Base-by-base conservation (phyloP, 805 yeast genomes). In the Starmerella floris region DNA sequence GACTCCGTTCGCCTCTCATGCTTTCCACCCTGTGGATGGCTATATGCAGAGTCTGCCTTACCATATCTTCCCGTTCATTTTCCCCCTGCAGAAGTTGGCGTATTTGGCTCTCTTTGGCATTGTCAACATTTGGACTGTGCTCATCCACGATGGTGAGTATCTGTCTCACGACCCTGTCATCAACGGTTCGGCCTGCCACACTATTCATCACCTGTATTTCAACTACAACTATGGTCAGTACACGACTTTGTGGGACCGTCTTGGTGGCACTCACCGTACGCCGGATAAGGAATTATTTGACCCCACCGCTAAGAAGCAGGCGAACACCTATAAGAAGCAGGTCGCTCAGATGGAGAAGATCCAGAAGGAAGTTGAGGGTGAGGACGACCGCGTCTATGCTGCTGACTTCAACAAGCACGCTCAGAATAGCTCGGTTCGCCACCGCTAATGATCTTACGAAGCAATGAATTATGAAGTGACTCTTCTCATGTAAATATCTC, bases 211-310 rank as follows among this genome's bases (percentile, higher is more conserved):
- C 61, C 66, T 91, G 54, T 91, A 91, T 66, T 91, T 91, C 76
- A 88, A 88, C 70, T 91, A 91, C 67, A 91, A 91, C 69, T 91
- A 87, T 60, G 98, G 98, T 31, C 98, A 91, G 66, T 91, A 88
- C 68, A 87, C 97, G 37, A 91, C 98, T 16, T 68, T 91, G 51
- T 91, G 98, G 98, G 98, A 91, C 62, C 79, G 98, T 65, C 65
- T 91, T 44, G 97, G 97, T 40, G 81, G 85, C 37, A 76, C 94
- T 23, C 87, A 91, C 66, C 80, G 97, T 65, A 74, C 76, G 55
- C 98, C 98, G 4, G 97, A 91, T 59, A 74, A 71, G 56, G 81
- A 83, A 53, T 68, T 88, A 53, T 88, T 87, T 61, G 83, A 78
- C 58, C 73, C 72, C 52, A 62, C 70, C 22, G 59, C 63, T 48